Percentiles rank a stretch among this genome's conserved stretches.
These are phyloP conservation scores for Eucalyptus cloeziana DNA, from an alignment of 345 rosid genomes.

Conservation along the genomic window DNA sequence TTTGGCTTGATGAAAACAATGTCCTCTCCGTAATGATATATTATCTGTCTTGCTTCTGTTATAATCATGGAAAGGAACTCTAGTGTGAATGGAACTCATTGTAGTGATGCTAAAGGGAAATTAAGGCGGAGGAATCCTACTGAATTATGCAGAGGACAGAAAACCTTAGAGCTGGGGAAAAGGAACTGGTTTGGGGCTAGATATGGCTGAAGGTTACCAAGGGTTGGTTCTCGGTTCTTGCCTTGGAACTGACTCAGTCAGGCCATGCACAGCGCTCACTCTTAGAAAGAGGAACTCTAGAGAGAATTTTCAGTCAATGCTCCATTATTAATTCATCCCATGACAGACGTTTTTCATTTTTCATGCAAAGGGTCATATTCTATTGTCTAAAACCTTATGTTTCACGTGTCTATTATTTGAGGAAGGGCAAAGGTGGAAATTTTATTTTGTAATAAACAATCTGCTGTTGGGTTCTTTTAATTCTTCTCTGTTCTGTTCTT, in stretches of 20 bases:
- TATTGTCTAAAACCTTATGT: not conserved
- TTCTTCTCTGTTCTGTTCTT: not conserved
- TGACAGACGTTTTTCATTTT: not conserved
- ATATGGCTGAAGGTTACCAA: not conserved
- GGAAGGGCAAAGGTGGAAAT: not conserved
- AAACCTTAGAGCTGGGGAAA: not conserved
- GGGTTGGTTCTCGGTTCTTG: not conserved
- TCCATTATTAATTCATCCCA: not conserved
- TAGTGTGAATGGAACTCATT: not conserved
- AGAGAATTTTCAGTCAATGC: not conserved
- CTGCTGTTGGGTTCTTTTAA: not conserved
- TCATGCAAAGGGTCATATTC: not conserved
- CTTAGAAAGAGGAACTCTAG: not conserved
- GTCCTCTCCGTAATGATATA: not conserved
- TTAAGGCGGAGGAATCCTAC: not conserved
- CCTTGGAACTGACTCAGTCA: not conserved
- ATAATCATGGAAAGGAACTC: not conserved
- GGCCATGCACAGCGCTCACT: not conserved
- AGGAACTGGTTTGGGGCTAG: not conserved
- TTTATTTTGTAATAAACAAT: not conserved
- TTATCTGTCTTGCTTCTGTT: not conserved
- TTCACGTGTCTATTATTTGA: not conserved
- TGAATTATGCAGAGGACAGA: not conserved
- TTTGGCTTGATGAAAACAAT: not conserved
- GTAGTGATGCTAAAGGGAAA: not conserved